These are phyloP conservation scores for Pyrus pyrifolia DNA, from an alignment of 306 rosid genomes.

Conservation along the genomic window DNA sequence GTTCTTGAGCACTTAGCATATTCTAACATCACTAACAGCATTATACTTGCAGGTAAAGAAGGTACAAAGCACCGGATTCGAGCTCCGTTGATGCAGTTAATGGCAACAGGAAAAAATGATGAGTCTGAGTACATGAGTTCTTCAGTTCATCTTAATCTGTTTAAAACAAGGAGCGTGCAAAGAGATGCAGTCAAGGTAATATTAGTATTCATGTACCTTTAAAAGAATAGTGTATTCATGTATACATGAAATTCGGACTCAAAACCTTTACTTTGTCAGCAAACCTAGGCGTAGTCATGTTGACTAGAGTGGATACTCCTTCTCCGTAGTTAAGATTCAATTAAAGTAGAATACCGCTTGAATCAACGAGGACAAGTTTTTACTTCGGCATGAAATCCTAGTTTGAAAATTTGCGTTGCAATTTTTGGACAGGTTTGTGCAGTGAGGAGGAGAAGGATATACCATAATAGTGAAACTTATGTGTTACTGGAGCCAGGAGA, in stretches of 20 bases:
- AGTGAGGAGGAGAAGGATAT: slow-evolving; percentile 59
- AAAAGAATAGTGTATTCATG: neutral
- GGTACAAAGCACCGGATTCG: slow-evolving; percentile 8
- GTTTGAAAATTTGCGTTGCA: neutral
- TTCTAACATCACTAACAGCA: neutral
- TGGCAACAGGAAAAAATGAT: neutral
- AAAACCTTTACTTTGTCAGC: too few relatives aligned
- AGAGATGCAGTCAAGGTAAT: slow-evolving; percentile 37
- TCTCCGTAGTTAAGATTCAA: too few relatives aligned
- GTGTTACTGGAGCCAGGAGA: slow-evolving; percentile 76
- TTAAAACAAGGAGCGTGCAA: neutral
- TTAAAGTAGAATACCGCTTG: too few relatives aligned
- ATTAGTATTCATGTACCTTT: neutral
- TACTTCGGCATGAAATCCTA: neutral
- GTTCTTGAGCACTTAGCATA: neutral
- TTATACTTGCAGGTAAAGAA: slow-evolving; percentile 23
- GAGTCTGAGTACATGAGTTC: slow-evolving; percentile 14
- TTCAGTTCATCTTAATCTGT: slow-evolving; percentile 22
- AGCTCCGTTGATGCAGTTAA: slow-evolving; percentile 9
- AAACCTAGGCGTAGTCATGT: too few relatives aligned
- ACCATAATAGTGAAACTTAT: slow-evolving; percentile 58
- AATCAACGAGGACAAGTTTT: too few relatives aligned
- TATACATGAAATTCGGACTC: neutral
- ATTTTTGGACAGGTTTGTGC: slow-evolving; percentile 39
- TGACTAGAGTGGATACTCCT: too few relatives aligned